phyloP scores from a whole-genome alignment of 1,284 basidiomycete genomes.

The Ceraceosorus bombacis region DNA sequence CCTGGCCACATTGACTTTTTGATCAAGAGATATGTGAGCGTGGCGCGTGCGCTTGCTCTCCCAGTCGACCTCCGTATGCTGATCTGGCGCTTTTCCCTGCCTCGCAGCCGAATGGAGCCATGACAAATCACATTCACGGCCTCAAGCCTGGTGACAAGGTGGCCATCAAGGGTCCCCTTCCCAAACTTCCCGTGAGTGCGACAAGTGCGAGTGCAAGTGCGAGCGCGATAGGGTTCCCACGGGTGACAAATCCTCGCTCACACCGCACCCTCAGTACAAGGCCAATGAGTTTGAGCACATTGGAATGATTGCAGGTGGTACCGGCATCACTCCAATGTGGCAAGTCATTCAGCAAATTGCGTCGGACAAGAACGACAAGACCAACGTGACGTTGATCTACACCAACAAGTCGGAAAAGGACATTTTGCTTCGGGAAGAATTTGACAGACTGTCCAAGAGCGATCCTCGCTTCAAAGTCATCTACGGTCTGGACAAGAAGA shows the following conservation, averaged over 20 bases:
- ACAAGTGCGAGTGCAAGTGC: background rate
- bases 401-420: slow-evolving; percentile 84
- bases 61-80: background rate
- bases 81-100: slow-evolving; percentile 9
- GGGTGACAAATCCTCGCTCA: background rate
- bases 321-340: slow-evolving; percentile 57
- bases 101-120: slow-evolving; percentile 29
- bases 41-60: background rate
- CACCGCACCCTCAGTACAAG: slow-evolving; percentile 30
- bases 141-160: slow-evolving; percentile 73
- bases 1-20: slow-evolving; percentile 56
- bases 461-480: slow-evolving; percentile 63
- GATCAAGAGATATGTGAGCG: slow-evolving; percentile 61
- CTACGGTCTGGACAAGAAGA: slow-evolving; percentile 76
- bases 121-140: slow-evolving; percentile 50
- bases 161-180: slow-evolving; percentile 64
- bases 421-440: slow-evolving; percentile 75
- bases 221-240: background rate
- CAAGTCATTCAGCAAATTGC: slow-evolving; percentile 49
- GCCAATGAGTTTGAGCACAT: slow-evolving; percentile 58
- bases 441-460: slow-evolving; percentile 55
- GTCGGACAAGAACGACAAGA: slow-evolving; percentile 68
- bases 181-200: slow-evolving; percentile 29
- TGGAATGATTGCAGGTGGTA: slow-evolving; percentile 82
- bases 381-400: slow-evolving; percentile 86